A percentile compares a stretch with the other conserved stretches of the same genome.
phyloP scores from a whole-genome alignment of 2,329 filamentous ascomycete genomes.

The Geosmithia putterillii region DNA sequence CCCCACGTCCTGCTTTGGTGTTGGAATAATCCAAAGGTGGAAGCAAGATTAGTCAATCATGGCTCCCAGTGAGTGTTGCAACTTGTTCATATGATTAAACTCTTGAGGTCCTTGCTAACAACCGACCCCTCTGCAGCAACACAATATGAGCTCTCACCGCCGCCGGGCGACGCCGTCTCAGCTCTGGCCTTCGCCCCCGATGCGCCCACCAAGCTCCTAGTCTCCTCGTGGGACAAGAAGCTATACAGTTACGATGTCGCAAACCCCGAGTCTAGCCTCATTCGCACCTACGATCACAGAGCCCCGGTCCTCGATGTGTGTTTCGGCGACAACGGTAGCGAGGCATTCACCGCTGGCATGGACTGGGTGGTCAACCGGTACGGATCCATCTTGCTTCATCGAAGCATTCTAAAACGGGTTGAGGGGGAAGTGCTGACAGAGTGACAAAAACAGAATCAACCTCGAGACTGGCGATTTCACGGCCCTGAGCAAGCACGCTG shows the following conservation, averaged over 20 bases:
- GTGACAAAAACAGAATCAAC: conserved; percentile 38
- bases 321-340: conserved; percentile 71
- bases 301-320: conserved; percentile 85
- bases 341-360: conserved; percentile 76
- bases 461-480: conserved; percentile 60
- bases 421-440: not conserved
- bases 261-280: conserved; percentile 37
- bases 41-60: conserved; percentile 14
- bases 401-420: not conserved
- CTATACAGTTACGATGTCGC: conserved; percentile 78
- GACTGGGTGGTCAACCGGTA: conserved; percentile 77
- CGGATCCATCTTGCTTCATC: conserved; percentile 2
- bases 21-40: not conserved
- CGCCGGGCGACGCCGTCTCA: conserved; percentile 80
- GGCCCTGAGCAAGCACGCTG: conserved; percentile 64
- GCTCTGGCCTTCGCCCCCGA: conserved; percentile 73
- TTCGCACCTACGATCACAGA: conserved; percentile 66
- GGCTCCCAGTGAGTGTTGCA: conserved; percentile 25
- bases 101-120: not conserved
- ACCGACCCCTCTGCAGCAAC: conserved; percentile 31
- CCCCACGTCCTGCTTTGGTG: not conserved
- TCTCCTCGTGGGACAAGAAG: conserved; percentile 88
- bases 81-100: not conserved
- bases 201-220: conserved; percentile 66
- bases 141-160: conserved; percentile 73